phyloP scores from a whole-genome alignment of 441 rosid genomes.

The Pelargonium fulgidum region DNA sequence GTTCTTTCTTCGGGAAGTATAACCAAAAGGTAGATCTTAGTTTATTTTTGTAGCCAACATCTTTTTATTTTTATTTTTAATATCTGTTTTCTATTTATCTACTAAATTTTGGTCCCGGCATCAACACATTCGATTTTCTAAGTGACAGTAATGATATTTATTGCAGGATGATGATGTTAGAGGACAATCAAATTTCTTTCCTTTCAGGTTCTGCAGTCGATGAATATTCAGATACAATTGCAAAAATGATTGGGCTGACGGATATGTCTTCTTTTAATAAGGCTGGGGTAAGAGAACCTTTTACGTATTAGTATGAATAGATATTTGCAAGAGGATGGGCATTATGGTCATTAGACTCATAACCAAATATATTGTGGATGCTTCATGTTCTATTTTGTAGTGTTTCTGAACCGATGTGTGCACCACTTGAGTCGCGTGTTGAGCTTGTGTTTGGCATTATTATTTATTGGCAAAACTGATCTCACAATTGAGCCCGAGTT shows the following conservation, averaged over 20 bases:
- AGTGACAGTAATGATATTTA: background rate
- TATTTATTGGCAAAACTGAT: too few species aligned
- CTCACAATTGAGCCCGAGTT: too few species aligned
- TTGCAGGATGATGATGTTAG: conserved; percentile 82
- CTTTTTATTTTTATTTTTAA: too few species aligned
- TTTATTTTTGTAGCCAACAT: background rate
- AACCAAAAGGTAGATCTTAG: conserved; percentile 63
- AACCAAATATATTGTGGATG: too few species aligned
- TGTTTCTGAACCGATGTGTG: too few species aligned
- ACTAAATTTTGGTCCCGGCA: background rate
- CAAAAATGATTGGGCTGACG: conserved; percentile 91
- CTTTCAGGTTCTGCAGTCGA: conserved; percentile 82
- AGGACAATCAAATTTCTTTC: conserved; percentile 91
- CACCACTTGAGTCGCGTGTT: too few species aligned
- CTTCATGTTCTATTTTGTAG: too few species aligned
- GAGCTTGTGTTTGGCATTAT: too few species aligned
- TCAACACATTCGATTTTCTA: background rate
- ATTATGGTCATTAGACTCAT: background rate
- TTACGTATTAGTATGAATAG: background rate
- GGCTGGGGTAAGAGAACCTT: conserved; percentile 67
- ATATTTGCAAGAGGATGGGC: background rate
- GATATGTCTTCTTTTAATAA: conserved; percentile 66
- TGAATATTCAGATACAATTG: conserved; percentile 97
- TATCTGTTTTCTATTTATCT: background rate
- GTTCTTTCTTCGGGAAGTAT: conserved; percentile 92